Conservation (phyloP, 176 grass and related monocot genomes). For the Urochloa ruziziensis region DNA sequence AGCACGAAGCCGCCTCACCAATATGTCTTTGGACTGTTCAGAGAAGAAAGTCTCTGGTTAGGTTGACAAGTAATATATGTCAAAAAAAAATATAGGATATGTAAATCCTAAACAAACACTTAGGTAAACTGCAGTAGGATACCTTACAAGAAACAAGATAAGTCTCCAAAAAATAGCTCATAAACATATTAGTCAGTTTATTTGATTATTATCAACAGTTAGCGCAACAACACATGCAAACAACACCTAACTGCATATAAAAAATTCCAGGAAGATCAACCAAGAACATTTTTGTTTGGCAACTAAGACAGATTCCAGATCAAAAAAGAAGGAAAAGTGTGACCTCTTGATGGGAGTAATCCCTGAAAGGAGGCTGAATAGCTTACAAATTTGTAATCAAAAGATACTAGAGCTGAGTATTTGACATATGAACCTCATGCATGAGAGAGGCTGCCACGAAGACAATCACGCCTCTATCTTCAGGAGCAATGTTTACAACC, state of each 20-base stretch:
- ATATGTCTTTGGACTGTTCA: conserved; percentile 75
- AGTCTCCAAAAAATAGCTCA: background rate
- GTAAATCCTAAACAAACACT: conserved; percentile 17
- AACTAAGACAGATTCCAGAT: background rate
- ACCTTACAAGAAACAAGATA: background rate
- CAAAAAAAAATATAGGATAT: background rate
- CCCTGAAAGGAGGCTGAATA: background rate
- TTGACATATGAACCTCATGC: background rate
- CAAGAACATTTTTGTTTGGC: background rate
- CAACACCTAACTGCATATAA: conserved; percentile 1
- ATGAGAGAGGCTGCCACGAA: conserved; percentile 3
- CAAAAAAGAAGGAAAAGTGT: background rate
- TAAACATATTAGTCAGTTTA: conserved; percentile 6
- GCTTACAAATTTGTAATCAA: background rate
- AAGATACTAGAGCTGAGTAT: background rate
- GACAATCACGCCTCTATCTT: background rate
- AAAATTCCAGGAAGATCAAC: background rate
- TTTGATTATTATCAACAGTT: conserved; percentile 8
- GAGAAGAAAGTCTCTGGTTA: conserved; percentile 25
- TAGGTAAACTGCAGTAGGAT: background rate
- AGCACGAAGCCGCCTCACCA: conserved; percentile 60
- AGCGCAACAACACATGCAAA: background rate
- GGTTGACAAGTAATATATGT: conserved; percentile 15
- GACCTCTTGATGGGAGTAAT: background rate
- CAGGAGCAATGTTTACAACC: background rate